A percentile compares a stretch with the other conserved stretches of the same genome.
Conservation (phyloP, 768 basidiomycete genomes). For the Pisolithus marmoratus region DNA sequence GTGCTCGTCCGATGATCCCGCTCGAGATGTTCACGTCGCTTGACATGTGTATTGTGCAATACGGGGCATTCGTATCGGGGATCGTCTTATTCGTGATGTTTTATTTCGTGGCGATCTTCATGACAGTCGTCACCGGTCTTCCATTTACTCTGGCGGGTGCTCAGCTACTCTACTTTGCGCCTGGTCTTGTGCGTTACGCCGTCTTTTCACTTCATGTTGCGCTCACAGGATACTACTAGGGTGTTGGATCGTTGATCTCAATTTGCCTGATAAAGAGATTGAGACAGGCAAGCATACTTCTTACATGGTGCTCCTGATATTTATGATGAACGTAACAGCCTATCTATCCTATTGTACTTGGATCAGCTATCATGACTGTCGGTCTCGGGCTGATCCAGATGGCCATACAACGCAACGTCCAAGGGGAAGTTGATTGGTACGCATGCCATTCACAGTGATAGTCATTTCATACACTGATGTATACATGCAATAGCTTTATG, state of each 20-base stretch:
- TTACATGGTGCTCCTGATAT: background rate
- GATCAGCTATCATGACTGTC: slow-evolving; percentile 33
- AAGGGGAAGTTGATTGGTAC: slow-evolving; percentile 32
- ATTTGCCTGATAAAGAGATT: slow-evolving; percentile 29
- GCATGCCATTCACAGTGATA: background rate
- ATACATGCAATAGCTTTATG: slow-evolving; percentile 32
- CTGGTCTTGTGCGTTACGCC: slow-evolving; percentile 35
- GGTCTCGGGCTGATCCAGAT: slow-evolving; percentile 38
- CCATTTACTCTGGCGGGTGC: slow-evolving; percentile 36
- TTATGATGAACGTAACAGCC: slow-evolving; percentile 25
- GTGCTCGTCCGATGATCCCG: slow-evolving; percentile 41
- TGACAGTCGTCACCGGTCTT: slow-evolving; percentile 39
- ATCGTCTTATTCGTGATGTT: slow-evolving; percentile 49
- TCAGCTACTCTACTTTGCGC: slow-evolving; percentile 47
- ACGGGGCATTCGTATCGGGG: slow-evolving; percentile 35
- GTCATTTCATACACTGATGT: background rate
- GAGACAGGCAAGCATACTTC: slow-evolving; percentile 29
- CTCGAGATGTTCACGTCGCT: slow-evolving; percentile 38
- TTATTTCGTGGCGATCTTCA: slow-evolving; percentile 51
- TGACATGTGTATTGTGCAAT: slow-evolving; percentile 36
- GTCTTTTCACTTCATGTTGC: background rate
- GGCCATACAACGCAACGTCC: slow-evolving; percentile 34
- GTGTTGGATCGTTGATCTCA: slow-evolving; percentile 31
- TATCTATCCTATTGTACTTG: slow-evolving; percentile 35
- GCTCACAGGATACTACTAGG: slow-evolving; percentile 20